Base-by-base conservation (phyloP, 2,329 filamentous ascomycete species). In the Diaporthe capsici region DNA sequence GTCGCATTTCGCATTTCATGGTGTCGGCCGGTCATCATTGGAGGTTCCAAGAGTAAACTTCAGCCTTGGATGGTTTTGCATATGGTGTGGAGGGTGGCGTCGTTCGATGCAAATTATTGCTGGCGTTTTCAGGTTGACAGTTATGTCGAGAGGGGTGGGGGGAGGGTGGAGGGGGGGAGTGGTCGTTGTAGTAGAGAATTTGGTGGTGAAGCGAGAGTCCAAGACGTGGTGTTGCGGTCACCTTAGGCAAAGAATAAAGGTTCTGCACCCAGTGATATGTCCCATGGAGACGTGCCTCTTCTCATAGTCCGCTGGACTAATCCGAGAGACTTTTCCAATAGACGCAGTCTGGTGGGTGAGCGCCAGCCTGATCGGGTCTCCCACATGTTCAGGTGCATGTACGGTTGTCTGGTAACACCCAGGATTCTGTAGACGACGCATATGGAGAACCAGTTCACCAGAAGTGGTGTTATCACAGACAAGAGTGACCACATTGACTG, bases 1-100 rank as follows among this genome's bases (percentile, higher is more conserved):
- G 71, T 65, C 31, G 49, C 61, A 65, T 44, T 65, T 61, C 39
- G 71, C 71, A 74, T 75, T 71, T 61, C 31, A 60, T 63, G 63
- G 73, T 53, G 65, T 71, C 42, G 65, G 51, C 51, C 22, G 44
- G 65, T 71, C 73, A 57, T 75, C 63, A 60, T 49, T 37, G 47
- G 47, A 39, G 65, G 65, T 70, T 39, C 49, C 47, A 70, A 70
- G 65, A 70, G 49, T 70, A 70, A 70, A 42, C 13, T 55, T 70
- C 47, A 70, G 65, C 65, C 49, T 70, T 55, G 65, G 65, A 70
- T 70, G 73, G 68, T 51, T 31, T 71, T 70, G 73, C 73, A 75
- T 75, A 63, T 25, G 58, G 55, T 51, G 68, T 34, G 65, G 65
- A 60, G 65, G 65, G 34, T n/a, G 73, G 73, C 55, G 73, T 75